phyloP scores from a whole-genome alignment of 2,329 filamentous ascomycete species.

The Paraconiothyrium brasiliense region DNA sequence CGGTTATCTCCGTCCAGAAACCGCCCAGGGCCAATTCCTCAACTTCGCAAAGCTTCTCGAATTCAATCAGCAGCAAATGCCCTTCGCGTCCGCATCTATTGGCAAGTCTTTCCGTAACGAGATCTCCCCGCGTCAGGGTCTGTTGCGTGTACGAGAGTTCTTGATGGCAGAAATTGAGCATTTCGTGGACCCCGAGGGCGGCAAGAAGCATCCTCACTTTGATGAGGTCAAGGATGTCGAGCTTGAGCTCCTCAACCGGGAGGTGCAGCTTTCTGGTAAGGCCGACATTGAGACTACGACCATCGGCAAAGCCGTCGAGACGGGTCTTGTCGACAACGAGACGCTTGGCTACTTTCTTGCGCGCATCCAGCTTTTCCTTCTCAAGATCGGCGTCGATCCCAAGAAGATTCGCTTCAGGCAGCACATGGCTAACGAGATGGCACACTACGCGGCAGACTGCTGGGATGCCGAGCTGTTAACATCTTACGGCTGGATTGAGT shows the following conservation, averaged over 20 bases:
- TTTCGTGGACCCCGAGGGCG: conserved; percentile 91
- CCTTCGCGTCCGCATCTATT: conserved; percentile 95
- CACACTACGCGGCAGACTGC: conserved; percentile 96
- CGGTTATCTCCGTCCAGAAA: conserved; percentile 76
- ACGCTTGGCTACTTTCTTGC: conserved; percentile 97
- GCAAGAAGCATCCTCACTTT: conserved; percentile 94
- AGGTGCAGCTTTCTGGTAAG: conserved; percentile 87
- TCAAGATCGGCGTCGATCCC: conserved; percentile 86
- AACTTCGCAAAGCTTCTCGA: conserved; percentile 97
- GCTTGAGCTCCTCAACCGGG: conserved; percentile 82
- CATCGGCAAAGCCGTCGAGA: conserved; percentile 86
- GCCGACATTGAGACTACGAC: conserved; percentile 76
- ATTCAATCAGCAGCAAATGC: conserved; percentile 94
- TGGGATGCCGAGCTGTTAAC: conserved; percentile 96
- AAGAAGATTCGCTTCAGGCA: conserved; percentile 94
- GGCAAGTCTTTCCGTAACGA: conserved; percentile 99
- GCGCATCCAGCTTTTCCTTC: conserved; percentile 88
- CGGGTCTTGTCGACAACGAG: conserved; percentile 91
- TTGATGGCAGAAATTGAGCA: conserved; percentile 99
- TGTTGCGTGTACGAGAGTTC: conserved; percentile 95
- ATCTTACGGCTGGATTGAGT: conserved; percentile 97
- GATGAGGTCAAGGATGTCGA: conserved; percentile 83
- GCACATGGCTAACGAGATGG: conserved; percentile 91
- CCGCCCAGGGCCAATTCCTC: conserved; percentile 96
- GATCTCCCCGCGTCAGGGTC: conserved; percentile 90